A percentile compares a stretch with the other conserved stretches of the same genome.
Evolutionary conservation across 2,329 filamentous ascomycete genomes (phyloP).

Genomic region (Cercospora zeae-maydis): DNA sequence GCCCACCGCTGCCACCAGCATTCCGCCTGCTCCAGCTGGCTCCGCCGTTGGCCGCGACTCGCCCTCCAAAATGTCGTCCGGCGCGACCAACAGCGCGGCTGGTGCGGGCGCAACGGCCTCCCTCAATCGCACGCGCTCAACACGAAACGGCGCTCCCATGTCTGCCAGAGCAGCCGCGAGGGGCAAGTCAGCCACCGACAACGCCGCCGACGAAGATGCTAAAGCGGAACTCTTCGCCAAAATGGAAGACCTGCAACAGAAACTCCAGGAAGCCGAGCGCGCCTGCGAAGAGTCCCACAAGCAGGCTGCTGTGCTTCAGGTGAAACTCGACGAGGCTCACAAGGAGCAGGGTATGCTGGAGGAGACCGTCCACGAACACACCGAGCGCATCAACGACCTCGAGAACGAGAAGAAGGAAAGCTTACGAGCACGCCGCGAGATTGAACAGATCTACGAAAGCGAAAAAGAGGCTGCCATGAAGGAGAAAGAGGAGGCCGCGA

Average conservation of each 20-base stretch:
- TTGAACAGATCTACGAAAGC: constrained; percentile 88
- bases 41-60: constrained; percentile 18
- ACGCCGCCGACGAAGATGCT: constrained; percentile 56
- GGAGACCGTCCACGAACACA: constrained; percentile 80
- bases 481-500: constrained; percentile 84
- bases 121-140: constrained; percentile 54
- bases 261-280: constrained; percentile 78
- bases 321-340: constrained; percentile 77
- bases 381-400: constrained; percentile 75
- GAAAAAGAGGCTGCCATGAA: constrained; percentile 83
- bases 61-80: constrained; percentile 25
- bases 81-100: constrained; percentile 10
- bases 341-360: constrained; percentile 83
- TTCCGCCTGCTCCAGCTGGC: background rate
- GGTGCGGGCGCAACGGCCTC: constrained; percentile 20
- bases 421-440: constrained; percentile 78
- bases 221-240: constrained; percentile 74
- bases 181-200: constrained; percentile 40
- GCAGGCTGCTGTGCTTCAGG: constrained; percentile 79
- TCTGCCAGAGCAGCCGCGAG: constrained; percentile 69
- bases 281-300: constrained; percentile 66
- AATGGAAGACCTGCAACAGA: constrained; percentile 79
- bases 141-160: constrained; percentile 61
- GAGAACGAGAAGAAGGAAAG: constrained; percentile 82
- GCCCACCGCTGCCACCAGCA: constrained; percentile 14